Conservation (phyloP, 495 filamentous ascomycete genomes). For the Neurospora tetraspora region DNA sequence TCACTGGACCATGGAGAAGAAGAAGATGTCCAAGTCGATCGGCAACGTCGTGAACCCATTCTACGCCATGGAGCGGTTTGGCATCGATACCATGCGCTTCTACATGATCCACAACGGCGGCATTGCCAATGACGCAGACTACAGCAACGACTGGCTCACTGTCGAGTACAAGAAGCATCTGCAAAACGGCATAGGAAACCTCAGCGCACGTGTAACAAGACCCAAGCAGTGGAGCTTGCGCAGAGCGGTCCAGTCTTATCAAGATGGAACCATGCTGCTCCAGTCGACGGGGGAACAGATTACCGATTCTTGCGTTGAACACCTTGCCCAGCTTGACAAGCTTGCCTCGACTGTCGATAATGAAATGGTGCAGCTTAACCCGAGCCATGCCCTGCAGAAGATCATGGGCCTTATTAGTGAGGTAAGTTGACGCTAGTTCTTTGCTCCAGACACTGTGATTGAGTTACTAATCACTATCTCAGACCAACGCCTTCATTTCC, state of each 20-base stretch:
- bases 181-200: conserved; percentile 66
- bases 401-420: conserved; percentile 55
- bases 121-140: conserved; percentile 66
- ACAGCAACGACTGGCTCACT: conserved; percentile 67
- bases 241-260: conserved; percentile 32
- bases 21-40: conserved; percentile 92
- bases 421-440: conserved; percentile 19
- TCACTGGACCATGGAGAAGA: conserved; percentile 83
- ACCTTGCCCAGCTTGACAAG: background rate
- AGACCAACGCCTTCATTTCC: conserved; percentile 65
- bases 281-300: background rate
- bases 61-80: conserved; percentile 82
- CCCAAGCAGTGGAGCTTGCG: conserved; percentile 56
- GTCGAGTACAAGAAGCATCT: conserved; percentile 69
- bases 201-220: conserved; percentile 57
- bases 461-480: conserved; percentile 9
- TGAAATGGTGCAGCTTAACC: conserved; percentile 56
- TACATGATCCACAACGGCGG: conserved; percentile 74
- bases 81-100: conserved; percentile 76
- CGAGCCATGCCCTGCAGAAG: conserved; percentile 51
- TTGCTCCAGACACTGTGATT: background rate
- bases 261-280: background rate
- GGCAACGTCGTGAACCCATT: conserved; percentile 96
- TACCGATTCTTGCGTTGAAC: background rate
- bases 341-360: conserved; percentile 27